phyloP scores from a whole-genome alignment of 176 grass and related monocot species.

The Melocanna baccifera region DNA sequence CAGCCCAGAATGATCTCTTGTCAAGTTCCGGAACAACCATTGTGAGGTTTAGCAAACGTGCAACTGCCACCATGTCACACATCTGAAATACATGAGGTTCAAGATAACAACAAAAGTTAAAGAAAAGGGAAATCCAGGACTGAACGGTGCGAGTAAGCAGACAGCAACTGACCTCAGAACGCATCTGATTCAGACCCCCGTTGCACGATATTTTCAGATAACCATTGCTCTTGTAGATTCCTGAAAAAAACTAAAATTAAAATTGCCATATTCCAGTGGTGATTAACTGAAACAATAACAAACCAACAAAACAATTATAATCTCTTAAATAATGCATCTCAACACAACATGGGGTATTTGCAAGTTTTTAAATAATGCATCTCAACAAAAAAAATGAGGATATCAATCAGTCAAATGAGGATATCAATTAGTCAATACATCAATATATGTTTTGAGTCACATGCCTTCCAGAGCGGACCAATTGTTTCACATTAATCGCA shows the following conservation, averaged over 20 bases:
- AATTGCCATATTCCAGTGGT: background rate
- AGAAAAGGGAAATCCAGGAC: background rate
- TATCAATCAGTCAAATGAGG: no score
- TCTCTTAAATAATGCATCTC: background rate
- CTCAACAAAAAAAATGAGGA: no score
- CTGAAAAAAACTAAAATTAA: slow-evolving; percentile 33
- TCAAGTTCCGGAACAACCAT: slow-evolving; percentile 87
- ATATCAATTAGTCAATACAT: background rate
- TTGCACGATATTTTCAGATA: slow-evolving; percentile 95
- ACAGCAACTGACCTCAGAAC: slow-evolving; percentile 61
- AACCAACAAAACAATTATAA: background rate
- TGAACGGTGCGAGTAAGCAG: background rate
- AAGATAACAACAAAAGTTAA: slow-evolving; percentile 9
- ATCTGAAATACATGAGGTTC: slow-evolving; percentile 48
- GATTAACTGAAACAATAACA: background rate
- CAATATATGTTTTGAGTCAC: background rate
- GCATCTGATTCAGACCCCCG: slow-evolving; percentile 98
- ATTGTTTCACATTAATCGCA: background rate
- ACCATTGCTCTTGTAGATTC: slow-evolving; percentile 83
- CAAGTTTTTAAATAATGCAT: background rate
- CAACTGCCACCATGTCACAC: slow-evolving; percentile 92
- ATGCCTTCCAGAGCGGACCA: background rate
- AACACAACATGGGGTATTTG: background rate
- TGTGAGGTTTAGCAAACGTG: slow-evolving; percentile 81
- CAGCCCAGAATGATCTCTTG: slow-evolving; percentile 95